phyloP scores from a whole-genome alignment of 495 filamentous ascomycete species.

The Penicillium psychrofluorescens region DNA sequence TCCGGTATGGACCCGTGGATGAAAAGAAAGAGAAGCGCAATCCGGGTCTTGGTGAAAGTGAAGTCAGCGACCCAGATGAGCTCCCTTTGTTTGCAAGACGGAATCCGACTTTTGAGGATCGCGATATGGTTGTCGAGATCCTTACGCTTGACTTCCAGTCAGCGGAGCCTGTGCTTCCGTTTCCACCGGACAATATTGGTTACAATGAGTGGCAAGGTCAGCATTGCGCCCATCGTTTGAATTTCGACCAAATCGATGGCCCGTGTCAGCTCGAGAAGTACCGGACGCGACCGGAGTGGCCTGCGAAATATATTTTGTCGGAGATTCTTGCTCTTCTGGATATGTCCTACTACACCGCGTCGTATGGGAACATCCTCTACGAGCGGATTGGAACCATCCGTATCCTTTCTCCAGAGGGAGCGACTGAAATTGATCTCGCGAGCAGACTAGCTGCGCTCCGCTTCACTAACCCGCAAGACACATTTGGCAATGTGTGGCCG shows the following conservation, averaged over 20 bases:
- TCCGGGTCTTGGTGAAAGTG: neutral
- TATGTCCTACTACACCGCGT: neutral
- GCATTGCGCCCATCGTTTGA: too few species aligned
- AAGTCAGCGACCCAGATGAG: neutral
- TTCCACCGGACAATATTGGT: neutral
- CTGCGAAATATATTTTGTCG: neutral
- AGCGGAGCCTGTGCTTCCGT: neutral
- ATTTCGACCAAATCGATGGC: neutral
- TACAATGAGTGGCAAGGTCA: neutral
- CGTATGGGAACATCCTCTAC: conserved; percentile 6
- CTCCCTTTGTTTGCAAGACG: neutral
- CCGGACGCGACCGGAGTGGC: neutral
- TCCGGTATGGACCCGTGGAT: conserved; percentile 11
- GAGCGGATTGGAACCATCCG: conserved; percentile 7
- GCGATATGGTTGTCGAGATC: neutral
- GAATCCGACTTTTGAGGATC: neutral
- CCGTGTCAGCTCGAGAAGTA: neutral
- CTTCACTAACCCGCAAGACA: conserved; percentile 1
- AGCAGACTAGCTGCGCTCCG: neutral
- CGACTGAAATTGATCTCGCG: neutral
- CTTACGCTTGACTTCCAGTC: neutral
- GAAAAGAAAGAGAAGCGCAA: conserved; percentile 1
- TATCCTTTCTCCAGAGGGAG: neutral
- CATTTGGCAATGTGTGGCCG: neutral
- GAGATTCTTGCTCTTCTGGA: neutral